Evolutionary conservation across 1,284 basidiomycete genomes (phyloP).

Genomic region (Cystobasidium slooffiae): DNA sequence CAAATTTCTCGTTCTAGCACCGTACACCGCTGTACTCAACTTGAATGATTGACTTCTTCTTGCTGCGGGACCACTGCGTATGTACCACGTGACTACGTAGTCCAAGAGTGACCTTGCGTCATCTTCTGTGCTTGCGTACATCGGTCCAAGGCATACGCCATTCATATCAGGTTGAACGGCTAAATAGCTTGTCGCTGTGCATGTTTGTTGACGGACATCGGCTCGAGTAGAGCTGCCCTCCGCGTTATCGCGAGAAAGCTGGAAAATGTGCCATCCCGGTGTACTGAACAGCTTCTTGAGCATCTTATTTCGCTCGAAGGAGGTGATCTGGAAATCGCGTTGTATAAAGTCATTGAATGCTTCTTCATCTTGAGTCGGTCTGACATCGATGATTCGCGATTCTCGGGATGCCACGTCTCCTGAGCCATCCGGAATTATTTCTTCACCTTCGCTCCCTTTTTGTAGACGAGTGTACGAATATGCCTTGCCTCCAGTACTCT

Average conservation of each 20-base stretch:
- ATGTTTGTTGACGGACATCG: no score
- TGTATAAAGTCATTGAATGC: not conserved
- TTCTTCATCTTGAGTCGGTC: not conserved
- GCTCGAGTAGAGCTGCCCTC: no score
- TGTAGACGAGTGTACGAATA: constrained; percentile 14
- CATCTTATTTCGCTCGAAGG: not conserved
- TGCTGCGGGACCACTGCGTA: no score
- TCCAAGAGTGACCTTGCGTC: not conserved
- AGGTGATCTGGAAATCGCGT: not conserved
- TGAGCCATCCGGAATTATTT: not conserved
- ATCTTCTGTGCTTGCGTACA: not conserved
- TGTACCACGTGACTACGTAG: not conserved
- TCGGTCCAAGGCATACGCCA: constrained; percentile 5
- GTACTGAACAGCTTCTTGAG: not conserved
- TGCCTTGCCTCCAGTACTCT: not conserved
- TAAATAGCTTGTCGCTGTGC: not conserved
- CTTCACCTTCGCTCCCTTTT: no score
- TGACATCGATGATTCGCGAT: no score
- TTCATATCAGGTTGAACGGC: not conserved
- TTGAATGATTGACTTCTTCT: not conserved
- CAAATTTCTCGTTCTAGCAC: not conserved
- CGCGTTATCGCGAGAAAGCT: no score
- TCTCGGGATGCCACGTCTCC: not conserved
- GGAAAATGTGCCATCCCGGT: not conserved
- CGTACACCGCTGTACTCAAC: not conserved